Conservation (phyloP, 148 eudicot species). For the Diospyros lotus region DNA sequence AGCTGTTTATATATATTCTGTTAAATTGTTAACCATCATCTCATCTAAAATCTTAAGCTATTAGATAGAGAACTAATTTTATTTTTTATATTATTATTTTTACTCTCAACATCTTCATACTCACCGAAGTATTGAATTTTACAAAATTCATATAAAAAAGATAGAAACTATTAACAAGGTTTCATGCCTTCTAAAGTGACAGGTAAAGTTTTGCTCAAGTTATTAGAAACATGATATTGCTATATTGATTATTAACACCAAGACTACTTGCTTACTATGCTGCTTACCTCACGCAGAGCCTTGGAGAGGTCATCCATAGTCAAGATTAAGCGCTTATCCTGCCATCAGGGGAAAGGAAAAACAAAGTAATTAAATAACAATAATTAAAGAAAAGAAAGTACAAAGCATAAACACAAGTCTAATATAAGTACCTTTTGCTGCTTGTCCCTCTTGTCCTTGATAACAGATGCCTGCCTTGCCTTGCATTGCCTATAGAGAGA, state of each 20-base stretch:
- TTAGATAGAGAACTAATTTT: no score
- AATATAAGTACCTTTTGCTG: conserved; percentile 61
- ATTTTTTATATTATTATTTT: no score
- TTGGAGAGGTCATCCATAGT: conserved; percentile 92
- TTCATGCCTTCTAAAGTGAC: neutral
- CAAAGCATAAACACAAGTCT: neutral
- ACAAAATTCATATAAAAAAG: neutral
- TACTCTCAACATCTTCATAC: neutral
- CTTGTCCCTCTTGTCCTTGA: conserved; percentile 90
- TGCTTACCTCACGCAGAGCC: conserved; percentile 70
- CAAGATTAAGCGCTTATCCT: conserved; percentile 86
- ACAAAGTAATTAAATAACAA: neutral
- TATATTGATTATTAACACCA: neutral
- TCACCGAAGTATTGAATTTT: neutral
- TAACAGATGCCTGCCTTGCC: conserved; percentile 76
- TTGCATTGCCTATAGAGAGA: conserved; percentile 68
- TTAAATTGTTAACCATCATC: no score
- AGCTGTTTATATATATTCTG: neutral
- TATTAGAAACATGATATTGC: neutral
- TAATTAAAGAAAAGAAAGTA: neutral
- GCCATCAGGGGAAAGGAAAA: neutral
- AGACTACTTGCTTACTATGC: neutral
- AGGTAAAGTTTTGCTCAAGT: conserved; percentile 4
- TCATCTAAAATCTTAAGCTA: no score
- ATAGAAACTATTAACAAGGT: neutral